Base-by-base conservation (phyloP, 768 basidiomycete species). In the Russula earlei region DNA sequence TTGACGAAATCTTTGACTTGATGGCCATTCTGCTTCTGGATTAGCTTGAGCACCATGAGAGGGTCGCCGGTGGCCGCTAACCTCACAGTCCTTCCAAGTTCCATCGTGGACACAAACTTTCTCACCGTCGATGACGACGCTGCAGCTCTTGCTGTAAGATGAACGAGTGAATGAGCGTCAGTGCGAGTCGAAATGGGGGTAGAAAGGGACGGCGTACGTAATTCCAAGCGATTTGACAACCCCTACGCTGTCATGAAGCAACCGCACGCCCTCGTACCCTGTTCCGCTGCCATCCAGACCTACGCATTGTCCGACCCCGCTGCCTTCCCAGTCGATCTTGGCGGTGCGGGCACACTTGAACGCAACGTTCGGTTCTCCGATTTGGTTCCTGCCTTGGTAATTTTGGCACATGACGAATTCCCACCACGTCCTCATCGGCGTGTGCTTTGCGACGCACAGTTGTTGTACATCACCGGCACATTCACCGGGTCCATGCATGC, bases 391-490 rank as follows among this genome's bases (percentile, higher is more conserved):
- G n/a, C 80, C 85, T 62, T 81, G 74, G 62, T 74, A 83, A 67
- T 91, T 91, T 64, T 89, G 80, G 68, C 91, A 93, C 56, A 80
- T 82, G 20, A 91, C 74, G 63, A 91, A 93, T 49, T 79, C 71
- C 91, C 91, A 94, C 87, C 88, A 91, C 20, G 71, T 72, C n/a
- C 68, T 61, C 38, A 72, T 69, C 22, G 75, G 69, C 22, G 77
- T 72, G 58, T 88, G 75, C 66, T 82, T 81, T 52, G 77, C 74
- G 29, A 77, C 85, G 68, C 94, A 97, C 25, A 96, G 75, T 66
- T 96, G 84, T 56, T 96, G 87, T 17, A 91, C 81, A 71, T 95
- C 92, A 41, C 89, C 93, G 14, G 81, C 81, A 64, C 93, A 96
- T 69, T 97, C 93, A 50, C 77, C 68, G 5, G 72, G 71, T 17